Evolutionary conservation across 176 grass and related monocot species (phyloP).

Genomic region (Poa annua): DNA sequence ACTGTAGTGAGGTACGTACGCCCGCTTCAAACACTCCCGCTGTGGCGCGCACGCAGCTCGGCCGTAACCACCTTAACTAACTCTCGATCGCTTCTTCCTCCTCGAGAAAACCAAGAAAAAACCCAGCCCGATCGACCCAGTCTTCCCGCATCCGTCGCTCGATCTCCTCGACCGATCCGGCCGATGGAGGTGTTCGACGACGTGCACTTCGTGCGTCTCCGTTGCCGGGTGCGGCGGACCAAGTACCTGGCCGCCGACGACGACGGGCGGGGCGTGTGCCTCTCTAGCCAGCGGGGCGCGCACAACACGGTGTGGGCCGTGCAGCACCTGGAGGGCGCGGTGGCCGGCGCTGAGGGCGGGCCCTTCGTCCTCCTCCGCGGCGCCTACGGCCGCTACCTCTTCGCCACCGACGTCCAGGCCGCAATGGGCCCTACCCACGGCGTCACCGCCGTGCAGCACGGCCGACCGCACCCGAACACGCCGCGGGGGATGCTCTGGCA

Average conservation of each 20-base stretch:
- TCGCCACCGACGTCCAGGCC: constrained; percentile 4
- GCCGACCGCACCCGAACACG: constrained; percentile 12
- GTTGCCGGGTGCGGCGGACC: constrained; percentile 11
- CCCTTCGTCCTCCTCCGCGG: constrained; percentile 41
- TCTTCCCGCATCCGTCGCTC: constrained; percentile 16
- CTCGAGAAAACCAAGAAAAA: background rate
- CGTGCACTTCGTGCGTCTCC: constrained; percentile 47
- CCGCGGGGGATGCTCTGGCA: constrained; percentile 35
- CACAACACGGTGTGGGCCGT: constrained; percentile 56
- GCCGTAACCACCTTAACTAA: background rate
- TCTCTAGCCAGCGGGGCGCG: constrained; percentile 32
- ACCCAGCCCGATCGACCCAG: constrained; percentile 5
- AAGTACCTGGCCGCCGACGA: constrained; percentile 45
- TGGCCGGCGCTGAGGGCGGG: constrained; percentile 24
- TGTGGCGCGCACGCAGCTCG: background rate
- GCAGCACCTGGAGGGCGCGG: constrained; percentile 1
- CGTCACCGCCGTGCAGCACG: constrained; percentile 33
- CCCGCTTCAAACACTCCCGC: constrained; percentile 15
- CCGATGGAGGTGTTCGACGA: constrained; percentile 50
- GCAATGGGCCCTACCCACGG: constrained; percentile 21
- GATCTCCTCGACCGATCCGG: background rate
- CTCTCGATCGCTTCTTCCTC: background rate
- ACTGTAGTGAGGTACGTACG: background rate
- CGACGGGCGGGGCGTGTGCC: constrained; percentile 32
- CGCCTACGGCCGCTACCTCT: constrained; percentile 53